These are phyloP conservation scores for Boletus vinaceobasis DNA, from an alignment of 768 basidiomycete genomes.

Conservation along the genomic window DNA sequence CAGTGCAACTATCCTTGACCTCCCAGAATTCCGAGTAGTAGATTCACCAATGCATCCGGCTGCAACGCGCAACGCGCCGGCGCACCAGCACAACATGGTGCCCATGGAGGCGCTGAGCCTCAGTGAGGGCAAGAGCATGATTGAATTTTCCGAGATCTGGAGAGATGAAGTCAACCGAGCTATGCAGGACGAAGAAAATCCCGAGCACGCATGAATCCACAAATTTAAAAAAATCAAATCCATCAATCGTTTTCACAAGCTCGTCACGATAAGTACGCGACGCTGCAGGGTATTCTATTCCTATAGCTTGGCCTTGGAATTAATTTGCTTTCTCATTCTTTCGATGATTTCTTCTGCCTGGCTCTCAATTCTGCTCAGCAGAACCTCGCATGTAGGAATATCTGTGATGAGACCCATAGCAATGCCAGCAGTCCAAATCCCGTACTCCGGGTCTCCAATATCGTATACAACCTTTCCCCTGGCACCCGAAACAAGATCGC, in stretches of 20 bases:
- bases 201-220: not conserved
- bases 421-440: slow-evolving; percentile 79
- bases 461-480: slow-evolving; percentile 77
- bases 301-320: slow-evolving; percentile 22
- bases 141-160: slow-evolving; percentile 71
- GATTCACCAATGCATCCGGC: slow-evolving; percentile 73
- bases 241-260: not conserved
- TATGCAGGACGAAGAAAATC: slow-evolving; percentile 16
- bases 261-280: not conserved
- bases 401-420: slow-evolving; percentile 74
- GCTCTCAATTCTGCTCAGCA: slow-evolving; percentile 65
- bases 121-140: slow-evolving; percentile 67
- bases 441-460: slow-evolving; percentile 79
- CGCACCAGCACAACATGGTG: slow-evolving; percentile 84
- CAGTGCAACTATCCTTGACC: not conserved
- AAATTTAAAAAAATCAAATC: not conserved
- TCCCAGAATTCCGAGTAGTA: slow-evolving; percentile 60
- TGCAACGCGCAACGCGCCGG: slow-evolving; percentile 63
- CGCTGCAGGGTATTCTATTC: not conserved
- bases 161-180: slow-evolving; percentile 47
- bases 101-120: slow-evolving; percentile 85
- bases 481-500: slow-evolving; percentile 70
- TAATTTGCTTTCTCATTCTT: slow-evolving; percentile 34
- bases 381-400: slow-evolving; percentile 74
- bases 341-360: slow-evolving; percentile 71